Conservation (phyloP, 202 grass and related monocot genomes). For the Panicum hallii region DNA sequence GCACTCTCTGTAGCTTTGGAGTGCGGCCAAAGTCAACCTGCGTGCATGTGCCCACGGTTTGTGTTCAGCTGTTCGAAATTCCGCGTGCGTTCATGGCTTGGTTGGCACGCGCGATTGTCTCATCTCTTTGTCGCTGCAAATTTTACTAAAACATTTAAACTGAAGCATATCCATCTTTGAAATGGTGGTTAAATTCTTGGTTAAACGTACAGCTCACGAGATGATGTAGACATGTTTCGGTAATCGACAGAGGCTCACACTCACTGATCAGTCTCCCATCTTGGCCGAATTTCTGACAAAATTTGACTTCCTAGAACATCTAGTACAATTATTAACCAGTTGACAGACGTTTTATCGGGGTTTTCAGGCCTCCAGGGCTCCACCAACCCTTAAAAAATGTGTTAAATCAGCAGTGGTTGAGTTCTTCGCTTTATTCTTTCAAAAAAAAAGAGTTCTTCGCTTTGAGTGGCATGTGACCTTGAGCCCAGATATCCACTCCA, state of each 20-base stretch:
- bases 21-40: slow-evolving; percentile 60
- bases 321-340: background rate
- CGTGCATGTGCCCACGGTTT: background rate
- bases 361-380: background rate
- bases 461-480: slow-evolving; percentile 12
- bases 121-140: background rate
- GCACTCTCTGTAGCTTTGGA: slow-evolving; percentile 52
- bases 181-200: background rate
- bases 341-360: background rate
- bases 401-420: slow-evolving; percentile 51
- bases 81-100: background rate
- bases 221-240: background rate
- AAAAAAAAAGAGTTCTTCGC: background rate
- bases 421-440: background rate
- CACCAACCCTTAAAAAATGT: slow-evolving; percentile 1
- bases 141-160: background rate
- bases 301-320: background rate
- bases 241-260: background rate
- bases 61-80: slow-evolving; percentile 9
- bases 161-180: background rate
- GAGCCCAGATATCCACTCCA: slow-evolving; percentile 4
- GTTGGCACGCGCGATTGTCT: slow-evolving; percentile 8
- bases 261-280: background rate
- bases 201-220: background rate
- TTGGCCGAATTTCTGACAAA: background rate